phyloP scores from a whole-genome alignment of 371 early-diverging fungal species.

The Entomophthora muscae region DNA sequence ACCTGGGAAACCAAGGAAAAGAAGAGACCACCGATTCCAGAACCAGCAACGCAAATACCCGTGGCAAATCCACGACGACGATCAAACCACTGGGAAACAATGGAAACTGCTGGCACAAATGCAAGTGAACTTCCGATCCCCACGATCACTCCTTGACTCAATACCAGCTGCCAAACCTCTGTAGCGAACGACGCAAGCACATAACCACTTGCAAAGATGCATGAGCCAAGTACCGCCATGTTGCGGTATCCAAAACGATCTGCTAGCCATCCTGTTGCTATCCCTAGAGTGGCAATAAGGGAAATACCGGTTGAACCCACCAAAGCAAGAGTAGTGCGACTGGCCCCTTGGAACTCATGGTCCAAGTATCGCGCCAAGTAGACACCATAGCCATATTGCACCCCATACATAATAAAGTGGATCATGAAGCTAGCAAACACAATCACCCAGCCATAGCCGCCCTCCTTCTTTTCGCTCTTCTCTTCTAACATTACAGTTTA shows the following conservation, averaged over 20 bases:
- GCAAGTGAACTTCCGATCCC: conserved; percentile 35
- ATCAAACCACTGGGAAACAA: conserved; percentile 57
- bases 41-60: conserved; percentile 52
- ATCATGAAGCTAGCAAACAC: conserved; percentile 14
- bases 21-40: conserved; percentile 39
- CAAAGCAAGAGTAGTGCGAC: conserved; percentile 20
- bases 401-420: conserved; percentile 15
- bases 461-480: too few species aligned
- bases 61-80: conserved; percentile 48
- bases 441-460: conserved; percentile 1
- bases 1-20: conserved; percentile 27
- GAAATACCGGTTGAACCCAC: conserved; percentile 23
- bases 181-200: conserved; percentile 8
- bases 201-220: neutral
- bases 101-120: conserved; percentile 39
- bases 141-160: conserved; percentile 45
- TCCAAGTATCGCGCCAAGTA: neutral
- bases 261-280: neutral
- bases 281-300: conserved; percentile 14
- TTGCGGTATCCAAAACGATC: conserved; percentile 1
- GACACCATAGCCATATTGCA: conserved; percentile 12
- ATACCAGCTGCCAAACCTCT: conserved; percentile 27
- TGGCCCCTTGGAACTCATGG: conserved; percentile 7
- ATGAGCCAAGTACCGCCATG: neutral
- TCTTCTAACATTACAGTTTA: too few species aligned